These are phyloP conservation scores for Blastobotrys chiropterorum DNA, from an alignment of 805 yeast species.

Conservation along the genomic window DNA sequence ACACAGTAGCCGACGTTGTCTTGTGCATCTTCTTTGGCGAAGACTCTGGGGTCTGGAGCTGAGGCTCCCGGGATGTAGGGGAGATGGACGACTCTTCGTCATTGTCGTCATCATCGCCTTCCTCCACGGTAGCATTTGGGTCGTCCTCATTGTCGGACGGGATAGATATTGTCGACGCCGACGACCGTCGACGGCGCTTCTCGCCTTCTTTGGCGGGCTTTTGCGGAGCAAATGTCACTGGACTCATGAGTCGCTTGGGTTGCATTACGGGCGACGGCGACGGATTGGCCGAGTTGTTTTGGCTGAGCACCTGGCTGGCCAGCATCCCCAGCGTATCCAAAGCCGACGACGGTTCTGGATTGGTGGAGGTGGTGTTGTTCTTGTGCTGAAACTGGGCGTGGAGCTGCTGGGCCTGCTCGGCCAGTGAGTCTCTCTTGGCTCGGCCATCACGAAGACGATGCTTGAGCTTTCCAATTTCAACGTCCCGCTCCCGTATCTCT, in stretches of 20 bases:
- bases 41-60: neutral
- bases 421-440: slow-evolving; percentile 11
- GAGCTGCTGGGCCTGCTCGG: slow-evolving; percentile 8
- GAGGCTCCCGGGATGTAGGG: neutral
- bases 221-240: slow-evolving; percentile 14
- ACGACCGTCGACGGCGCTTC: slow-evolving; percentile 30
- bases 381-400: neutral
- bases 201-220: slow-evolving; percentile 10
- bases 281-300: neutral
- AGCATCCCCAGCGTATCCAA: slow-evolving; percentile 43
- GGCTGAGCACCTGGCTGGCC: slow-evolving; percentile 44
- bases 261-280: neutral
- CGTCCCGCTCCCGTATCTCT: slow-evolving; percentile 39
- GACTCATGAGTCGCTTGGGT: slow-evolving; percentile 20
- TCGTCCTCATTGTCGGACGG: slow-evolving; percentile 29
- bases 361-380: slow-evolving; percentile 9
- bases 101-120: slow-evolving; percentile 6
- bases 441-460: slow-evolving; percentile 27
- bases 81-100: slow-evolving; percentile 1
- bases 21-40: neutral
- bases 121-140: slow-evolving; percentile 7
- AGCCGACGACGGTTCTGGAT: neutral
- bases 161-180: slow-evolving; percentile 32
- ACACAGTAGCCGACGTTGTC: neutral
- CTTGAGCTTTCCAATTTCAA: slow-evolving; percentile 38